These are phyloP conservation scores for Mycosphaerella arachidis DNA, from an alignment of 2,329 filamentous ascomycete genomes.

Conservation along the genomic window DNA sequence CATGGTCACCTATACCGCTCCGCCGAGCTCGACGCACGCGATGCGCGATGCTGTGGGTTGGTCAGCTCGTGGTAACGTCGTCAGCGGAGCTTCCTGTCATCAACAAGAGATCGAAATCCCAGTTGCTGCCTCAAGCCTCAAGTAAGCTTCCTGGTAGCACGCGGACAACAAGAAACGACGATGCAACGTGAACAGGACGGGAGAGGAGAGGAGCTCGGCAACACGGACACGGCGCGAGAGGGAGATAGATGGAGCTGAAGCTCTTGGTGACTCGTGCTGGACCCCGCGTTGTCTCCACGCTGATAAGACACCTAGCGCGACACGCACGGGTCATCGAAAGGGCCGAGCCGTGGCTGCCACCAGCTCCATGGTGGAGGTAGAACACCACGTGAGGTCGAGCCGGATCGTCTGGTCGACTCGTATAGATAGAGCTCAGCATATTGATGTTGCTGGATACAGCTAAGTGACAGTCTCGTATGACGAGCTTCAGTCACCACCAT, in stretches of 20 bases:
- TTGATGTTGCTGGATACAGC: neutral
- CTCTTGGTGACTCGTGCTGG: neutral
- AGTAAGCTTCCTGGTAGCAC: neutral
- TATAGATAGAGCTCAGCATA: neutral
- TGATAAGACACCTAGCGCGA: neutral
- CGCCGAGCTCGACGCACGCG: conserved; percentile 3
- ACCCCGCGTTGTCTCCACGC: neutral
- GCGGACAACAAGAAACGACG: neutral
- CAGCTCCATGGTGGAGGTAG: neutral
- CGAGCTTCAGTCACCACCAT: neutral
- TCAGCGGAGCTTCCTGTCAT: conserved; percentile 2
- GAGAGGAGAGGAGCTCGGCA: neutral
- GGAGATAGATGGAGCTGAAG: neutral
- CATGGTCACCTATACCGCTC: conserved; percentile 19
- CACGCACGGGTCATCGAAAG: neutral
- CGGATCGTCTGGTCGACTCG: neutral
- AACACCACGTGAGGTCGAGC: neutral
- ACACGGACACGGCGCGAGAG: neutral
- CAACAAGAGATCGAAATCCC: neutral
- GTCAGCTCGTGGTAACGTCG: neutral
- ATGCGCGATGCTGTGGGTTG: neutral
- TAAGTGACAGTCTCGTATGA: neutral
- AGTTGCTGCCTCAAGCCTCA: neutral
- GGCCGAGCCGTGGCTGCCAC: neutral
- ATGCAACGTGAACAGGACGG: neutral